These are phyloP conservation scores for Melastoma malabathricum DNA, from an alignment of 345 rosid genomes.

Conservation along the genomic window DNA sequence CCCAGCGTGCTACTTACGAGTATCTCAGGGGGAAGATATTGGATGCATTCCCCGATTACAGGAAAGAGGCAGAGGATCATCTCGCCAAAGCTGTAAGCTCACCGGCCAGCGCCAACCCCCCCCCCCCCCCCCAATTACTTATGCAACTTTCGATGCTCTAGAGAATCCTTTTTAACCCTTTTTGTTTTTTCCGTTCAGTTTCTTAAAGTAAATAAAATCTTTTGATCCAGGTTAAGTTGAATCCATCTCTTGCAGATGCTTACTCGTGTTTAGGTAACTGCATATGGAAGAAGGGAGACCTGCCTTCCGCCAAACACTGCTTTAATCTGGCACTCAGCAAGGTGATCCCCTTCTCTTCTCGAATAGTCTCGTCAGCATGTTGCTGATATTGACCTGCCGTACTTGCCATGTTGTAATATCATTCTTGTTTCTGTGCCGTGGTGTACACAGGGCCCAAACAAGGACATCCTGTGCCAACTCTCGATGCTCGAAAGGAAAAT, in stretches of 20 bases:
- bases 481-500: constrained; percentile 71
- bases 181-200: constrained; percentile 7
- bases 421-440: constrained; percentile 6
- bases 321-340: constrained; percentile 58
- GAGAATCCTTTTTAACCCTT: background rate
- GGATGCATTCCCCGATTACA: constrained; percentile 57
- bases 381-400: no score
- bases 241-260: constrained; percentile 70
- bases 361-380: no score
- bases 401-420: no score
- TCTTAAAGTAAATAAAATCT: constrained; percentile 9
- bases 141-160: no score
- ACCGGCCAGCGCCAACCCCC: no score
- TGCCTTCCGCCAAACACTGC: constrained; percentile 50
- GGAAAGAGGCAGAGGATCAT: constrained; percentile 72
- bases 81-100: constrained; percentile 54
- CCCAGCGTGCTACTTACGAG: constrained; percentile 39
- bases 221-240: constrained; percentile 50
- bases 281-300: constrained; percentile 81
- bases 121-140: no score
- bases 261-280: constrained; percentile 59
- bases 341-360: constrained; percentile 16
- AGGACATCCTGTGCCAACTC: constrained; percentile 50
- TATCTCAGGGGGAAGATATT: constrained; percentile 51
- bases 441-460: constrained; percentile 41